A percentile compares a stretch with the other conserved stretches of the same genome.
phyloP scores from a whole-genome alignment of 2,329 filamentous ascomycete genomes.

The Trichoderma polysporum region DNA sequence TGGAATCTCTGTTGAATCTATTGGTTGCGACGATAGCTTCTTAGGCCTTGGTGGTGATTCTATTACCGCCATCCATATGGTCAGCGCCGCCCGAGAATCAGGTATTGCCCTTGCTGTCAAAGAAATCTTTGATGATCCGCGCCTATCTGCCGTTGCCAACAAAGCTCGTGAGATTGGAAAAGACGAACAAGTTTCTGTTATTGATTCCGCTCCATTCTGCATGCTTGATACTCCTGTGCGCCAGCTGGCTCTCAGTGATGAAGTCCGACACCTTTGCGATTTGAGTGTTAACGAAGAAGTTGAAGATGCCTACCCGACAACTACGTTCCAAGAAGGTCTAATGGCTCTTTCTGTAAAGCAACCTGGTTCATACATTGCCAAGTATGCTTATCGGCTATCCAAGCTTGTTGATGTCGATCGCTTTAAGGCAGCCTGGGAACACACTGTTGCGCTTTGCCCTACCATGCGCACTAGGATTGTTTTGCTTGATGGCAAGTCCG shows the following conservation, averaged over 20 bases:
- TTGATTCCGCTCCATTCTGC: background rate
- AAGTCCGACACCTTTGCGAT: background rate
- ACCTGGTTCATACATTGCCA: slow-evolving; percentile 18
- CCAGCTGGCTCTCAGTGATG: background rate
- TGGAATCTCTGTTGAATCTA: slow-evolving; percentile 13
- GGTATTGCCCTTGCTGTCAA: slow-evolving; percentile 19
- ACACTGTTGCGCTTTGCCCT: background rate
- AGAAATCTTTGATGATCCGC: slow-evolving; percentile 23
- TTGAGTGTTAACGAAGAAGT: background rate
- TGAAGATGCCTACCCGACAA: slow-evolving; percentile 23
- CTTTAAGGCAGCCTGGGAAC: slow-evolving; percentile 23
- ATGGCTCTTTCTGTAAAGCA: slow-evolving; percentile 22
- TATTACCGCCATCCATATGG: slow-evolving; percentile 20
- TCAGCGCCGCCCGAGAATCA: background rate
- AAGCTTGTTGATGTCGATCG: background rate
- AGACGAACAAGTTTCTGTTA: background rate
- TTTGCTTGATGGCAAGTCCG: background rate
- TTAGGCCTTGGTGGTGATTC: slow-evolving; percentile 26
- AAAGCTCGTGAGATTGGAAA: slow-evolving; percentile 7
- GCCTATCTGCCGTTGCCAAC: slow-evolving; percentile 10
- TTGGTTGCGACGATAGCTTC: slow-evolving; percentile 26
- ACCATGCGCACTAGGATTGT: slow-evolving; percentile 24
- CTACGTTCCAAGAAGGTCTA: slow-evolving; percentile 23
- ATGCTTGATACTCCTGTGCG: background rate
- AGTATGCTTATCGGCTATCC: background rate